These are phyloP conservation scores for Arthrobotrys conoides DNA, from an alignment of 2,329 filamentous ascomycete genomes.

Conservation along the genomic window DNA sequence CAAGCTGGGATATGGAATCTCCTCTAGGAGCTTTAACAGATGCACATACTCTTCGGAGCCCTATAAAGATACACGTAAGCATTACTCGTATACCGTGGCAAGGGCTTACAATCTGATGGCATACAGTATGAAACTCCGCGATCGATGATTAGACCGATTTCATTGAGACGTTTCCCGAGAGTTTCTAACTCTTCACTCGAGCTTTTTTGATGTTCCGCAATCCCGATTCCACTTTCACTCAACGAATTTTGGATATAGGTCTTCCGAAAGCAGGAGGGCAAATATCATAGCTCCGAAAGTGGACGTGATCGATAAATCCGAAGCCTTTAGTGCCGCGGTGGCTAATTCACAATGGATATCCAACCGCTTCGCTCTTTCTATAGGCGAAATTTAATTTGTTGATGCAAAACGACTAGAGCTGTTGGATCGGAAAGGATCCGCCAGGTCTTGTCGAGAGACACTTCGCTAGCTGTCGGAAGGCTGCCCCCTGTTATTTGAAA, in stretches of 20 bases:
- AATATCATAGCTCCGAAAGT: constrained; percentile 7
- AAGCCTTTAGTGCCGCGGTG: neutral
- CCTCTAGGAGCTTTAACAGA: neutral
- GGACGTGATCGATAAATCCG: neutral
- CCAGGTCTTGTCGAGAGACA: neutral
- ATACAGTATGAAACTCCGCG: constrained; percentile 6
- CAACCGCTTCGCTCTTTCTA: too few species aligned
- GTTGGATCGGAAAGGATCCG: neutral
- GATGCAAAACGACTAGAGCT: neutral
- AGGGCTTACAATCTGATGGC: neutral
- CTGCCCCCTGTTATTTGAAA: neutral
- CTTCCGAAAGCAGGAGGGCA: neutral
- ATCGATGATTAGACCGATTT: neutral
- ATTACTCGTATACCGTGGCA: too few species aligned
- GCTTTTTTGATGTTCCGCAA: neutral
- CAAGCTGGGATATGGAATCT: neutral
- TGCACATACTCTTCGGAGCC: neutral
- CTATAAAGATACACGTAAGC: neutral
- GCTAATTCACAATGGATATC: neutral
- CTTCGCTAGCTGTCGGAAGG: neutral
- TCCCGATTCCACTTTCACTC: neutral
- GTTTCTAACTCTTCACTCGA: neutral
- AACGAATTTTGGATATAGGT: neutral
- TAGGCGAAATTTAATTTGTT: neutral
- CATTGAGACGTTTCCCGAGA: neutral